Evolutionary conservation across 305 asterid species (phyloP).

Genomic region (Rubia tinctorum): DNA sequence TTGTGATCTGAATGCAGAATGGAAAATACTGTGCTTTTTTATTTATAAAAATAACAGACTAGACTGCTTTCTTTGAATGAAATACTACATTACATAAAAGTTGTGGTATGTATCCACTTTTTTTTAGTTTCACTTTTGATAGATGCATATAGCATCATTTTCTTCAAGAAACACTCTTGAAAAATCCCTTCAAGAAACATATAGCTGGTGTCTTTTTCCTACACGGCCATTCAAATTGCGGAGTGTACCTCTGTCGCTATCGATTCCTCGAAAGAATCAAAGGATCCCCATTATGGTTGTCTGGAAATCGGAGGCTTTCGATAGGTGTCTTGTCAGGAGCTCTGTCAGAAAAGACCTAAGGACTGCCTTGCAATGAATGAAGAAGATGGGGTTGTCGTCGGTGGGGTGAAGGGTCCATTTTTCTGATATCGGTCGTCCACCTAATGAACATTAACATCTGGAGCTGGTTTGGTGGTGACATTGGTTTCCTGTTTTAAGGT

Average conservation of each 20-base stretch:
- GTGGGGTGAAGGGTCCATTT: slow-evolving; percentile 11
- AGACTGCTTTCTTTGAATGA: slow-evolving; percentile 3
- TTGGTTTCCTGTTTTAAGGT: slow-evolving; percentile 2
- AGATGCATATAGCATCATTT: neutral
- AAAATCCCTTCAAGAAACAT: neutral
- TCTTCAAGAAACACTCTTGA: neutral
- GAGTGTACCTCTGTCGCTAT: neutral
- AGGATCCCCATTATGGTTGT: slow-evolving; percentile 9
- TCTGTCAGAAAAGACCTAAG: slow-evolving; percentile 8
- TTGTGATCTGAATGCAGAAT: neutral
- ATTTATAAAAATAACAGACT: neutral
- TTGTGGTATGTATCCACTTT: neutral
- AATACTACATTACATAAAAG: neutral
- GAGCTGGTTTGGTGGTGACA: slow-evolving; percentile 3
- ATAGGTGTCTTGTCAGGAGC: slow-evolving; percentile 18
- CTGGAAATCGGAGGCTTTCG: slow-evolving; percentile 1
- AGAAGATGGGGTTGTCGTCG: neutral
- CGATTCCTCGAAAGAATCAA: neutral
- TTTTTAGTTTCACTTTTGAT: no score
- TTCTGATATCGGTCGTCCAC: slow-evolving; percentile 11
- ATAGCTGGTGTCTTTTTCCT: no score
- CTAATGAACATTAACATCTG: slow-evolving; percentile 3
- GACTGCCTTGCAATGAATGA: slow-evolving; percentile 7
- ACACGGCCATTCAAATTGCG: no score
- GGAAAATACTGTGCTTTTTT: no score